Evolutionary conservation across 257 asterid species (phyloP), one percentile per base, ranked within the genome.

Genomic region (Marsdenia floribunda): DNA sequence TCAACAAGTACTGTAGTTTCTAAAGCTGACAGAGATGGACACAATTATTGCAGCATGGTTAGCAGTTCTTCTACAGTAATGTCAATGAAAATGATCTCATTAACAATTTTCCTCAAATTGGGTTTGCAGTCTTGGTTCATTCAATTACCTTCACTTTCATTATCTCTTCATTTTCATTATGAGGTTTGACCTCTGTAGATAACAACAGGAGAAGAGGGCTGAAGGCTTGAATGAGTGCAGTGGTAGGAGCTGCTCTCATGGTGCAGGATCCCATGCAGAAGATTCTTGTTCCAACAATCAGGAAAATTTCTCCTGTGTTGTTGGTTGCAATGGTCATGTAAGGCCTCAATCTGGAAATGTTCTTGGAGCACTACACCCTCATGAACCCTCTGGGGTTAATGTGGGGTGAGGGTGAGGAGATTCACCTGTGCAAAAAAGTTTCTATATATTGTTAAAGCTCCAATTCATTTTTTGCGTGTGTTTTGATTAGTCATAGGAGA

Each of bases 111-210:
- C 65, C 46, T 84, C 77, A 60, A 42, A 71, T 60, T 16, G 47
- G 64, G 64, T 35, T 71, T 73, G 47, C 69, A 69, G 77, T 78
- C 72, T 80, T 74, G 63, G 77, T 80, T 80, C 60, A 22, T 75
- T 69, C 57, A 79, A 80, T 77, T 78, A 85, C 78, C 83, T 86
- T 80, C 86, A 77, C 81, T 89, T 89, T 82, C 87, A 83, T 88
- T 80, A 78, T 79, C 77, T 86, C 78, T 85, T 82, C 87, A 79
- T 83, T 90, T 89, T 84, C 87, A 85, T 90, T 84, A 81, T 82
- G 86, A 86, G 84, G 80, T 80, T 82, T 91, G 92, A 90, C 91
- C 83, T 86, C 85, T 90, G 95, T 91, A 86, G 96, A 88, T 89
- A 83, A 85, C 89, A 84, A 91, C 96, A 90, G 97, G 97, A 87